phyloP scores from a whole-genome alignment of 768 basidiomycete species.

The Termitomyces sp. region DNA sequence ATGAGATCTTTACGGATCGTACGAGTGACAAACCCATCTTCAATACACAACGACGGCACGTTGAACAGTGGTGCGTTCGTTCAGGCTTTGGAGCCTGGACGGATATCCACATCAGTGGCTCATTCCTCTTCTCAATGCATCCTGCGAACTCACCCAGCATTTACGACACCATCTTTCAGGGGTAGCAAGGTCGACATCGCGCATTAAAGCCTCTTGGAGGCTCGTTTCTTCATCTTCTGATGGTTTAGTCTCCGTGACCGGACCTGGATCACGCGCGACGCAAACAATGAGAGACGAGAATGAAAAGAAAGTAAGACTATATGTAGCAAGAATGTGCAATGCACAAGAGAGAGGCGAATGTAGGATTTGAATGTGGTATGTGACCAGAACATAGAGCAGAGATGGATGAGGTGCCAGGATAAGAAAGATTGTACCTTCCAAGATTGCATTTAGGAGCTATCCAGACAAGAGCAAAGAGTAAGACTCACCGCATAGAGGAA shows the following conservation, averaged over 20 bases:
- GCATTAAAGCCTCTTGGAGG: slow-evolving; percentile 57
- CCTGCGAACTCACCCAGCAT: slow-evolving; percentile 48
- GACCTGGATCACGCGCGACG: slow-evolving; percentile 70
- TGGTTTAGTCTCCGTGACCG: slow-evolving; percentile 31
- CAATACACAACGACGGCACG: slow-evolving; percentile 73
- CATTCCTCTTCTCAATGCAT: background rate
- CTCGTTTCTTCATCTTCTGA: slow-evolving; percentile 36
- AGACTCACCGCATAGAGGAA: slow-evolving; percentile 48
- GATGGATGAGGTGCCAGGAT: slow-evolving; percentile 75
- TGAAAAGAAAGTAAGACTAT: slow-evolving; percentile 61
- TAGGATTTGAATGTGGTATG: slow-evolving; percentile 57
- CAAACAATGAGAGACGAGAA: slow-evolving; percentile 72
- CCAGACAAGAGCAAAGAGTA: background rate
- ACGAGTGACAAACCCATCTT: slow-evolving; percentile 66
- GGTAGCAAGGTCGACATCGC: slow-evolving; percentile 40
- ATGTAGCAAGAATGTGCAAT: slow-evolving; percentile 52
- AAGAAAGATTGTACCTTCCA: slow-evolving; percentile 37
- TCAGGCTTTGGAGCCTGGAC: slow-evolving; percentile 65
- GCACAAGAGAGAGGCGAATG: slow-evolving; percentile 40
- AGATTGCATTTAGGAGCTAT: background rate
- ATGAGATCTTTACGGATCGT: background rate
- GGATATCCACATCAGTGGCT: background rate
- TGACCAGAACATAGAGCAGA: slow-evolving; percentile 56
- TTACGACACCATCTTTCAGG: slow-evolving; percentile 72
- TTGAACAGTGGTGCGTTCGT: slow-evolving; percentile 70